phyloP scores from a whole-genome alignment of 1,284 basidiomycete genomes.

The Tylopilus sp. region DNA sequence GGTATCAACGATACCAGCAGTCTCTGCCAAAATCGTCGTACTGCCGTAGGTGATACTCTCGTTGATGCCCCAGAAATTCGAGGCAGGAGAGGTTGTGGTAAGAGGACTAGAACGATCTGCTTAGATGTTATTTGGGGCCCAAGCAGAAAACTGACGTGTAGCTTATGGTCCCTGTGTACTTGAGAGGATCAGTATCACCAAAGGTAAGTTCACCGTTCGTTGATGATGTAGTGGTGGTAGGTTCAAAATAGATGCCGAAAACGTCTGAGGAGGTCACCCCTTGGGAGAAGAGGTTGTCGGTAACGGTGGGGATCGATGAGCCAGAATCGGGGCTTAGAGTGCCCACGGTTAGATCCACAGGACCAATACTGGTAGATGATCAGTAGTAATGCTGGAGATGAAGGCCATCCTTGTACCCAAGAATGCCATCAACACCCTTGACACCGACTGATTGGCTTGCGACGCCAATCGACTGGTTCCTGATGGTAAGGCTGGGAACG shows the following conservation, averaged over 20 bases:
- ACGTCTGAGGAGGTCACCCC: constrained; percentile 29
- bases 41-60: constrained; percentile 53
- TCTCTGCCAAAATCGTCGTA: constrained; percentile 42
- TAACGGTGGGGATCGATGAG: constrained; percentile 33
- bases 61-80: constrained; percentile 59
- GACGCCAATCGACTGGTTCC: constrained; percentile 32
- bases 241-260: constrained; percentile 41
- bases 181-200: constrained; percentile 47
- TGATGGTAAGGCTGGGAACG: constrained; percentile 24
- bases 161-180: constrained; percentile 44
- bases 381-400: constrained; percentile 23
- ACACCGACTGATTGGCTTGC: constrained; percentile 26
- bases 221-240: constrained; percentile 26
- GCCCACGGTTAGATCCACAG: constrained; percentile 28
- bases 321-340: constrained; percentile 16
- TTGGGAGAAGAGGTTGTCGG: constrained; percentile 36
- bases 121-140: not conserved
- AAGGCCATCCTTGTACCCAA: constrained; percentile 20
- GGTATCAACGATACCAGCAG: constrained; percentile 64
- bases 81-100: constrained; percentile 47
- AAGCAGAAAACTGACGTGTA: constrained; percentile 39
- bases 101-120: constrained; percentile 36
- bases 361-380: constrained; percentile 39
- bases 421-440: constrained; percentile 26
- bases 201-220: constrained; percentile 45